Base-by-base conservation (phyloP, 257 asterid genomes). In the Nyctanthes arbortristis region DNA sequence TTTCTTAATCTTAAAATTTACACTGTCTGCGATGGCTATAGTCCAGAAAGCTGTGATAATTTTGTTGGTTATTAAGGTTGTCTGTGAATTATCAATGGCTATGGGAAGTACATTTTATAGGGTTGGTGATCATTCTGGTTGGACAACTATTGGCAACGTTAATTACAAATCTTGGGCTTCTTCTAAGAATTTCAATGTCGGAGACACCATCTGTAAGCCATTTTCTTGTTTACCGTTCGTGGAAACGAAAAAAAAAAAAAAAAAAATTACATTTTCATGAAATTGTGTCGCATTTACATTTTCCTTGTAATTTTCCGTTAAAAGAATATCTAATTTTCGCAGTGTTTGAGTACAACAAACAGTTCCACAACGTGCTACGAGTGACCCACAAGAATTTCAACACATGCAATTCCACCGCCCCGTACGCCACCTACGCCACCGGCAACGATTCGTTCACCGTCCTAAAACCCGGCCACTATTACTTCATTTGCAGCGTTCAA, bases 111-210 rank as follows among this genome's bases (percentile, higher is more conserved):
- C 22, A 0, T 75, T 81, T 2, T 81, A 88, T 64, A 77, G 29
- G 54, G 88, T 85, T 49, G 92, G 91, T 13, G 95, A 57, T 0
- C 63, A 74, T 1, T 35, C 72, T 22, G 88, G 88, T 36, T 88
- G 95, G 92, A 80, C 75, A n/a, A 67, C 27, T 20, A 4, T 14
- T 30, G 61, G 63, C 36, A 54, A 60, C 20, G 66, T 62, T 12
- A 73, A 32, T 65, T 89, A 81, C 89, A 76, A 76, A 65, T 67
- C 69, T 49, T 86, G 91, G 96, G 60, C 96, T 63, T 67, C 85
- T 22, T 58, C 81, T 4, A 82, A 79, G 27, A 30, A 6, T 13
- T 88, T 86, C 47, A 68, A 1, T 14, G 75, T 88, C 6, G 88
- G 89, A 4, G 93, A 84, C 72, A 68, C 69, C 32, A 64, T 88